Percentiles rank a stretch among this genome's conserved stretches.
Conservation (phyloP, 2,329 filamentous ascomycete species). For the Pseudonectria buxi region DNA sequence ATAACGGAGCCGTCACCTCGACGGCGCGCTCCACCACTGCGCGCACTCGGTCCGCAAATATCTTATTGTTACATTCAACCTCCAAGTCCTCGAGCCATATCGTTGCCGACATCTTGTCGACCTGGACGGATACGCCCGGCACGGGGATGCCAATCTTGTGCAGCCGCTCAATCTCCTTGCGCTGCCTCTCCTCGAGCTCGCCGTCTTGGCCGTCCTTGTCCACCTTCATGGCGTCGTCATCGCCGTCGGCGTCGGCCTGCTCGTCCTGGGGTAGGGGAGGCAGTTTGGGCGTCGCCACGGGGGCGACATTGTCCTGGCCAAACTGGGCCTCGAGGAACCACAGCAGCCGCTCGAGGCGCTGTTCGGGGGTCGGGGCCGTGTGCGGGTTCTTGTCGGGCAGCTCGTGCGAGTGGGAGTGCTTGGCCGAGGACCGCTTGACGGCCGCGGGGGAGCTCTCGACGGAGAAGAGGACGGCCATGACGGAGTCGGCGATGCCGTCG, state of each 20-base stretch:
- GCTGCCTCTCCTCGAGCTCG: slow-evolving; percentile 48
- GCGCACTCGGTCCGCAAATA: slow-evolving; percentile 75
- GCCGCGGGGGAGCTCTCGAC: slow-evolving; percentile 92
- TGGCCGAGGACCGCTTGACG: slow-evolving; percentile 59
- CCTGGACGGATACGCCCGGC: slow-evolving; percentile 76
- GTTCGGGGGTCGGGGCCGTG: slow-evolving; percentile 61
- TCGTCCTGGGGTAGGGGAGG: slow-evolving; percentile 32
- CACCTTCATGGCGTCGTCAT: slow-evolving; percentile 30
- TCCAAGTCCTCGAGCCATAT: slow-evolving; percentile 91
- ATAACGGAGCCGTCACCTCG: slow-evolving; percentile 75
- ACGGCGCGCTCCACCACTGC: slow-evolving; percentile 86
- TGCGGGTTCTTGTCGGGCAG: slow-evolving; percentile 61
- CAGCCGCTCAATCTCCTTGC: slow-evolving; percentile 68
- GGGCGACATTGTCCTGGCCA: slow-evolving; percentile 71
- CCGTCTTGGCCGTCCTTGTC: slow-evolving; percentile 32
- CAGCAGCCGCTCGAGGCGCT: slow-evolving; percentile 77
- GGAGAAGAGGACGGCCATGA: slow-evolving; percentile 85
- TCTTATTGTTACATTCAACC: slow-evolving; percentile 74
- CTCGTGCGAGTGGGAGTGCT: slow-evolving; percentile 34
- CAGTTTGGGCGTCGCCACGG: slow-evolving; percentile 61
- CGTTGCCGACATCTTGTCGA: slow-evolving; percentile 80
- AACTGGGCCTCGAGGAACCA: slow-evolving; percentile 98
- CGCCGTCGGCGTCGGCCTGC: slow-evolving; percentile 28
- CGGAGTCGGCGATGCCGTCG: slow-evolving; percentile 94
- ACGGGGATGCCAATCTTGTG: slow-evolving; percentile 84